Conservation (phyloP, 2,329 filamentous ascomycete genomes). For the Trichoderma harzianum region DNA sequence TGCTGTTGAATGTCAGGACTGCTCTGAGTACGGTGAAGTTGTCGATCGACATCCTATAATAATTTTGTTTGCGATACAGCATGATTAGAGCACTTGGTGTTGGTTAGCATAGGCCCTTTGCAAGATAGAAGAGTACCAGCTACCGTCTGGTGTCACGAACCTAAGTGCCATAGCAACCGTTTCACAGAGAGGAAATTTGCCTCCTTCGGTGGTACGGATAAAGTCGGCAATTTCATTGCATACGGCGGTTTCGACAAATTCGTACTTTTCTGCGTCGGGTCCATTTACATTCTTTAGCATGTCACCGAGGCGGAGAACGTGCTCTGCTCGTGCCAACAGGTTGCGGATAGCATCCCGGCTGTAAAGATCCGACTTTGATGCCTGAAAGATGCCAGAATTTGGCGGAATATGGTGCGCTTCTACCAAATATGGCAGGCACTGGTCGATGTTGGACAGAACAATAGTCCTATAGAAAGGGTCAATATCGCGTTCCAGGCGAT, state of each 20-base stretch:
- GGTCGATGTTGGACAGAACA: background rate
- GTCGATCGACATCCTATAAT: background rate
- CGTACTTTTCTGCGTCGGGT: background rate
- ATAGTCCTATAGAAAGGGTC: background rate
- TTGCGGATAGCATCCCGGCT: background rate
- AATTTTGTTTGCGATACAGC: slow-evolving; percentile 1
- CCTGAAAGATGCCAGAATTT: background rate
- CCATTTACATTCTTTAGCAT: background rate
- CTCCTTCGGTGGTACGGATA: background rate
- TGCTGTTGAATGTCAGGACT: background rate
- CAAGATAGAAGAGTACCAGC: background rate
- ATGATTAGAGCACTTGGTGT: background rate
- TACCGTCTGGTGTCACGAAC: background rate
- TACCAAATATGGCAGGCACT: background rate
- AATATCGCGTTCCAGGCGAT: background rate
- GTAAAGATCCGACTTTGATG: background rate
- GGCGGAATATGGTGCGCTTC: background rate
- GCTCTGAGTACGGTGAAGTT: background rate
- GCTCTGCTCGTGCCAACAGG: background rate
- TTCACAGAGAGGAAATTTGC: background rate
- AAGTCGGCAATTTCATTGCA: background rate
- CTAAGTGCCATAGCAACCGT: slow-evolving; percentile 10
- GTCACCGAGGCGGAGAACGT: background rate
- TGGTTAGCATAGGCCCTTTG: background rate
- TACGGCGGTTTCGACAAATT: background rate